Evolutionary conservation across 139 green algal genomes (phyloP), one percentile per base, ranked within the genome.

Genomic region (Closterium sp.): DNA sequence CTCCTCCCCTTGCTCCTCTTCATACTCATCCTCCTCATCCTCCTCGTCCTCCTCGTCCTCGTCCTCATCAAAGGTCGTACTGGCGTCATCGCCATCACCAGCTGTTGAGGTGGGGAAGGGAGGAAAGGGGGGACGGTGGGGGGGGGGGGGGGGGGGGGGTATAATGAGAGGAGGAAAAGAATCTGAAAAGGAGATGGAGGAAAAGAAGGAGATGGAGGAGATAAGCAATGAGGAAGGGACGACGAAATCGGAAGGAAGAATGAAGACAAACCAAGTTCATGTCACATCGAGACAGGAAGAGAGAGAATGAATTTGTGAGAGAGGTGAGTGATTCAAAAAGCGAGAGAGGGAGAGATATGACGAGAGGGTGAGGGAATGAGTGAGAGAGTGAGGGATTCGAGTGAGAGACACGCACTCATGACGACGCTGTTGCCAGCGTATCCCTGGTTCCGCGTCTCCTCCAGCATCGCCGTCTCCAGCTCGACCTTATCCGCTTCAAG

Each of bases 401-500:
- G 55, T 4, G 2, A 6, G 55, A 19, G 10, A 76, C 16, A 76
- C 55, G 55, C 25, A 76, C 55, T 76, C 55, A 76, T 76, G 12
- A 76, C 55, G 55, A 76, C 55, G 55, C 55, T 76, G 55, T 76
- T 76, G 55, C 55, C 55, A 28, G 55, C 55, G 16, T 76, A 76
- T 28, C 55, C 55, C 55, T 76, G 55, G 55, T 76, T 76, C 55
- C 55, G 33, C 9, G 66, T 35, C 36, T 88, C 86, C 4, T 88
- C 23, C n/a, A 93, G 0, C 91, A 93, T 28, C 0, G 33, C n/a
- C 88, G 34, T 84, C 69, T 94, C 91, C 69, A 94, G 85, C 87
- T 94, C 87, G 25, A 87, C 25, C 88, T 94, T 94, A 30, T 94
- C 91, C 33, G 35, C 88, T 31, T 91, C 89, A 34, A 91, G 89